Evolutionary conservation across 495 filamentous ascomycete genomes (phyloP).

Genomic region (Aspergillus saccharolyticus): DNA sequence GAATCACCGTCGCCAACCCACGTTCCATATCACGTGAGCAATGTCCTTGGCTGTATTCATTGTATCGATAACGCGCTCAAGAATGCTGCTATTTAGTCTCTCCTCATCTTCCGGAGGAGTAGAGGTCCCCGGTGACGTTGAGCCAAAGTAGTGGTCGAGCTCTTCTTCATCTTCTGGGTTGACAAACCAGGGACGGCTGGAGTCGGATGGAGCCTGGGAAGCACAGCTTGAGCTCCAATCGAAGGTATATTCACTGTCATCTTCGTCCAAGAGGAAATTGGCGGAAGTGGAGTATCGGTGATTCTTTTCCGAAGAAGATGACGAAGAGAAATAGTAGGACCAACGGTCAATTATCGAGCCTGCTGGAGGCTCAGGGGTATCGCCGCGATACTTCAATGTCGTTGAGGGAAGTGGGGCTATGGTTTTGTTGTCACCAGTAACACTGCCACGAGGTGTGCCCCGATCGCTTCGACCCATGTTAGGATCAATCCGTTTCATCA

Average conservation of each 20-base stretch:
- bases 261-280: constrained; percentile 68
- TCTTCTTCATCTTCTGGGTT: constrained; percentile 33
- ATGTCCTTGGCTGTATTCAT: constrained; percentile 97
- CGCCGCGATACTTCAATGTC: constrained; percentile 81
- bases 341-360: constrained; percentile 32
- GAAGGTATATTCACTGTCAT: constrained; percentile 53
- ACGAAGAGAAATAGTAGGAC: constrained; percentile 37
- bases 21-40: constrained; percentile 95
- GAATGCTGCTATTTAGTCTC: constrained; percentile 51
- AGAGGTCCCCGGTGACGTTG: constrained; percentile 81
- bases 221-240: constrained; percentile 37
- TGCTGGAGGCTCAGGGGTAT: constrained; percentile 59
- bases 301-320: constrained; percentile 66
- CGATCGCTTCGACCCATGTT: constrained; percentile 44
- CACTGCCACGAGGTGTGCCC: constrained; percentile 49
- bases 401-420: constrained; percentile 92
- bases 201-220: constrained; percentile 20
- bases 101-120: constrained; percentile 66
- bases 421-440: constrained; percentile 69
- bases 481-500: constrained; percentile 65
- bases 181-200: constrained; percentile 34
- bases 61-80: constrained; percentile 83
- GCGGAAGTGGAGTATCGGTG: constrained; percentile 64
- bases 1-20: constrained; percentile 74
- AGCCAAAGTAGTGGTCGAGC: constrained; percentile 49